Evolutionary conservation across 768 basidiomycete species (phyloP).

Genomic region (Suillus alpinus): DNA sequence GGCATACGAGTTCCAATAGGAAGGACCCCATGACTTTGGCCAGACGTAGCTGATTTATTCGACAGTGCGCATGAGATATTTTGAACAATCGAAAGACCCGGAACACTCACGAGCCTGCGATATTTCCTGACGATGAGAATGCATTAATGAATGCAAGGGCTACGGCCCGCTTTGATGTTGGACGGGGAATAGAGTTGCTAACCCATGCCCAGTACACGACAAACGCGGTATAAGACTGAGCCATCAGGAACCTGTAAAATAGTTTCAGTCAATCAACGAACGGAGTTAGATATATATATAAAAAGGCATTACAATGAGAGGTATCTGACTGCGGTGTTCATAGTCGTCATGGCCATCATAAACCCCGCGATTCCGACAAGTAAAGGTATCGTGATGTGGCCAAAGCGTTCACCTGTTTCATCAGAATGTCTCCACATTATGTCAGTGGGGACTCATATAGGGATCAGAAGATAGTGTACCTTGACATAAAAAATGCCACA

Average conservation of each 20-base stretch:
- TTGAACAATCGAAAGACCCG: not conserved
- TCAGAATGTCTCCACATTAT: slow-evolving; percentile 60
- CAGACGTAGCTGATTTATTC: slow-evolving; percentile 51
- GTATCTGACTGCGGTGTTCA: slow-evolving; percentile 62
- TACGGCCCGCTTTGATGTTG: slow-evolving; percentile 86
- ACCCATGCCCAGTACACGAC: slow-evolving; percentile 59
- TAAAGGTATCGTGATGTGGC: slow-evolving; percentile 56
- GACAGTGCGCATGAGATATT: slow-evolving; percentile 8
- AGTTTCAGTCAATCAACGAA: not conserved
- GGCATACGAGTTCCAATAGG: slow-evolving; percentile 66
- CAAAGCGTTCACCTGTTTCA: slow-evolving; percentile 63
- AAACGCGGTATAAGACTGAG: slow-evolving; percentile 70
- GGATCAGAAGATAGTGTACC: slow-evolving; percentile 31
- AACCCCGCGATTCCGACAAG: slow-evolving; percentile 66
- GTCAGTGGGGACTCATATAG: not conserved
- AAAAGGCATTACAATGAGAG: slow-evolving; percentile 49
- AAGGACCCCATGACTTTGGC: slow-evolving; percentile 68
- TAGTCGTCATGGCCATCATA: slow-evolving; percentile 59
- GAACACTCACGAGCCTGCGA: slow-evolving; percentile 70
- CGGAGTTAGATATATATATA: not conserved
- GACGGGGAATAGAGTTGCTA: slow-evolving; percentile 63
- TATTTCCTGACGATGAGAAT: slow-evolving; percentile 80
- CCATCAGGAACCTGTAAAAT: slow-evolving; percentile 65
- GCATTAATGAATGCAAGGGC: slow-evolving; percentile 81
- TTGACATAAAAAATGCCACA: slow-evolving; percentile 50